These are phyloP conservation scores for Auriscalpium microsporum DNA, from an alignment of 768 basidiomycete species.

Conservation along the genomic window DNA sequence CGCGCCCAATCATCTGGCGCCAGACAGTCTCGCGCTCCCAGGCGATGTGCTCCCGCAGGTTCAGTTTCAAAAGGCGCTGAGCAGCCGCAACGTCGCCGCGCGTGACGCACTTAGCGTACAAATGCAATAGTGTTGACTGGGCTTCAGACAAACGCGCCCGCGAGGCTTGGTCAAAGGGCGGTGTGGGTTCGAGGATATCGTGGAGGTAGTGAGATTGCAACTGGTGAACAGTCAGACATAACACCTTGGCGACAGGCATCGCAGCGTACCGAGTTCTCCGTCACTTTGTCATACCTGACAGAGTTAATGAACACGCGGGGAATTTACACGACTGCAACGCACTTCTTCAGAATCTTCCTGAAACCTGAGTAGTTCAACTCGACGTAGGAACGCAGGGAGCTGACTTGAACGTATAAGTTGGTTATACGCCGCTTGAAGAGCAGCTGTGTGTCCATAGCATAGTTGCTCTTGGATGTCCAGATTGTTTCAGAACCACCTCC, in stretches of 20 bases:
- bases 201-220: conserved; percentile 76
- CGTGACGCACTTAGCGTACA: conserved; percentile 84
- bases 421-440: conserved; percentile 88
- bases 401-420: conserved; percentile 66
- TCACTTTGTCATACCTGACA: conserved; percentile 90
- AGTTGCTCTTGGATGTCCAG: conserved; percentile 75
- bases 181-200: conserved; percentile 52
- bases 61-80: conserved; percentile 71
- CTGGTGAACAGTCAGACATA: conserved; percentile 24
- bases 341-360: conserved; percentile 95
- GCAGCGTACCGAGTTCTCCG: conserved; percentile 47
- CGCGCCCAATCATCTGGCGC: conserved; percentile 88
- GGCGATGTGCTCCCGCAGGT: conserved; percentile 89
- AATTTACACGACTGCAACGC: conserved; percentile 19
- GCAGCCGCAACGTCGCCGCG: conserved; percentile 61
- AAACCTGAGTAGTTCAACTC: conserved; percentile 92
- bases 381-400: conserved; percentile 75
- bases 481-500: conserved; percentile 35
- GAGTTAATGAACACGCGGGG: conserved; percentile 2
- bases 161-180: conserved; percentile 59
- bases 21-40: conserved; percentile 98
- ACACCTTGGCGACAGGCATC: background rate
- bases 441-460: conserved; percentile 75
- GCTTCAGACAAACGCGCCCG: conserved; percentile 55
- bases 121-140: conserved; percentile 48